Conservation (phyloP, 164 flowering plant genomes). For the Stephania yunnanensis region DNA sequence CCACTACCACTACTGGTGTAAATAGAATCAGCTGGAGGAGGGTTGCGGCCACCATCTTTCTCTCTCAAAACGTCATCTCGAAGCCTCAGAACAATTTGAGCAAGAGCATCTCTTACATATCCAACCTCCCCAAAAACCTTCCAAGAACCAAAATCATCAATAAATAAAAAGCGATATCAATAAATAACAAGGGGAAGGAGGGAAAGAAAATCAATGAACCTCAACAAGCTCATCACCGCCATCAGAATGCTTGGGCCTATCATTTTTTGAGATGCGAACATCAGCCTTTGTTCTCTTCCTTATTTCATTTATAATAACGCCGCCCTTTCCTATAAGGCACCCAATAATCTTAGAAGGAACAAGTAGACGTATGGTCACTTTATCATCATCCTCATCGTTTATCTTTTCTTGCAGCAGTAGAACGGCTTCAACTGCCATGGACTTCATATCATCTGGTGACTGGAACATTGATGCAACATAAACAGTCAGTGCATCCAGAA, state of each 20-base stretch:
- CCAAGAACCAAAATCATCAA: background rate
- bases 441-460: slow-evolving; percentile 78
- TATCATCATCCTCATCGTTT: slow-evolving; percentile 73
- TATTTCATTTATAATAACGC: slow-evolving; percentile 86
- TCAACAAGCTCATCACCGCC: slow-evolving; percentile 73
- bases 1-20: slow-evolving; percentile 40
- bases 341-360: slow-evolving; percentile 87
- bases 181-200: background rate
- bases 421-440: slow-evolving; percentile 90
- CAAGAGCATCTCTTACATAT: slow-evolving; percentile 81
- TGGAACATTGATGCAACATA: slow-evolving; percentile 19
- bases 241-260: slow-evolving; percentile 59
- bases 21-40: slow-evolving; percentile 43
- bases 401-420: slow-evolving; percentile 84
- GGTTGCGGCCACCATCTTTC: slow-evolving; percentile 45
- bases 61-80: slow-evolving; percentile 82
- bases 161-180: background rate
- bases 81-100: slow-evolving; percentile 82
- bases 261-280: slow-evolving; percentile 77
- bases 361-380: slow-evolving; percentile 54
- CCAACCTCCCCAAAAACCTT: slow-evolving; percentile 72
- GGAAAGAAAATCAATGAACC: slow-evolving; percentile 33
- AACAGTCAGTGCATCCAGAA: background rate
- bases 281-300: slow-evolving; percentile 84
- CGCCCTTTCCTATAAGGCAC: slow-evolving; percentile 88